Percentiles rank a stretch among this genome's conserved stretches.
These are phyloP conservation scores for Oehlia diaphana DNA, from an alignment of 192 early-diverging fungal genomes.

Conservation along the genomic window DNA sequence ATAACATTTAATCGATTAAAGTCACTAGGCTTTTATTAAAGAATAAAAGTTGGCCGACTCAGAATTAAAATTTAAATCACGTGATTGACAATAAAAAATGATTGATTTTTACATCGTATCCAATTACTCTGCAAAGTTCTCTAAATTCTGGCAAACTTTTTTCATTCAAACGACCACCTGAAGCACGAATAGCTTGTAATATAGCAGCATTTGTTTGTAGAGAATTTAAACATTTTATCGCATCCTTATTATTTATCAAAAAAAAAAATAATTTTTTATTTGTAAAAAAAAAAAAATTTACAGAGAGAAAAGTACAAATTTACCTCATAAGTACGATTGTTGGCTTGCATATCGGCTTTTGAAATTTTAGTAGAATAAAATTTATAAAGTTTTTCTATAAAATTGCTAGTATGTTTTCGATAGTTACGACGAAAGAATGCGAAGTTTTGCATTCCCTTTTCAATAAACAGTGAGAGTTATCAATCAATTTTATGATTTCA, in stretches of 20 bases:
- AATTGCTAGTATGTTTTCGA: neutral
- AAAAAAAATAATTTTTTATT: neutral
- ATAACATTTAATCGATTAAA: slow-evolving; percentile 77
- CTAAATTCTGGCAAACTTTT: slow-evolving; percentile 66
- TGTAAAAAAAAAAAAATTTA: neutral
- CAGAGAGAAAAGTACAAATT: neutral
- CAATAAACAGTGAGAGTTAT: no score
- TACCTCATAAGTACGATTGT: slow-evolving; percentile 1
- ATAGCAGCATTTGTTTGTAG: slow-evolving; percentile 85
- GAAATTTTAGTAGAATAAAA: neutral
- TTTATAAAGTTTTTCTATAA: neutral
- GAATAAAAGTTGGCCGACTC: neutral
- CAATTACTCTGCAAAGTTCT: slow-evolving; percentile 64
- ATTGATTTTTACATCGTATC: slow-evolving; percentile 62
- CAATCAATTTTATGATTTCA: no score
- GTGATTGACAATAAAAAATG: no score
- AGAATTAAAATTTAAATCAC: no score
- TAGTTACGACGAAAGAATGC: no score
- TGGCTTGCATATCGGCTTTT: neutral
- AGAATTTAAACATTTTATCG: slow-evolving; percentile 77
- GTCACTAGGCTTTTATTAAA: slow-evolving; percentile 46
- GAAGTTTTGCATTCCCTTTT: no score
- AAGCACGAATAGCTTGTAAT: slow-evolving; percentile 69
- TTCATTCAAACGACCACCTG: slow-evolving; percentile 60
- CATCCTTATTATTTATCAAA: slow-evolving; percentile 58